These are phyloP conservation scores for Verticillium dahliae DNA, from an alignment of 2,329 filamentous ascomycete species.

Conservation along the genomic window DNA sequence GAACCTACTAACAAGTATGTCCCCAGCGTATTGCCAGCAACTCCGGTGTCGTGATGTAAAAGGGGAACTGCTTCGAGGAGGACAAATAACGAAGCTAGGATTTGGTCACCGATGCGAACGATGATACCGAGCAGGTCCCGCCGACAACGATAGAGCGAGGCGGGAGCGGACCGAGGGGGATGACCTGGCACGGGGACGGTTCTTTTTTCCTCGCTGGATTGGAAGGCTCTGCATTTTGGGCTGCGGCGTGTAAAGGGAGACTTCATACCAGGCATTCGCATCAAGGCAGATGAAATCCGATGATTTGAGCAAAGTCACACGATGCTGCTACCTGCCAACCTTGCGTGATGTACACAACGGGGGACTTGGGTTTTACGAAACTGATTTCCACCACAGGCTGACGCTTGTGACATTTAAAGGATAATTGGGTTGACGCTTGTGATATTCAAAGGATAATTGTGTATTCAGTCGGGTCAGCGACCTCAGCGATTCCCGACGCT, in stretches of 20 bases:
- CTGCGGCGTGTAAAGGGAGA: slow-evolving; percentile 45
- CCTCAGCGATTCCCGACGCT: no score
- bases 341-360: no score
- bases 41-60: slow-evolving; percentile 99
- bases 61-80: slow-evolving; percentile 15
- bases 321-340: not conserved
- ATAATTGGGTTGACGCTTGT: no score
- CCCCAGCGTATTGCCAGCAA: slow-evolving; percentile 95
- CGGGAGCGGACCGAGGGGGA: slow-evolving; percentile 11
- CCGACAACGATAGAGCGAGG: slow-evolving; percentile 12
- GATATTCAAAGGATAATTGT: no score
- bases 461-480: no score
- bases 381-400: no score
- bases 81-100: slow-evolving; percentile 3
- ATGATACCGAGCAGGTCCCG: slow-evolving; percentile 6
- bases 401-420: no score
- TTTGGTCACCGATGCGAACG: slow-evolving; percentile 4
- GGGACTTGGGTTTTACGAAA: no score
- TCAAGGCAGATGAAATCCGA: slow-evolving; percentile 28
- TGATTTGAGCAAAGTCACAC: slow-evolving; percentile 11
- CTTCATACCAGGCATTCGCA: slow-evolving; percentile 44
- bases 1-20: slow-evolving; percentile 22
- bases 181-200: slow-evolving; percentile 12
- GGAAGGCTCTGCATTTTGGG: slow-evolving; percentile 44
- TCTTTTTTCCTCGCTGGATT: slow-evolving; percentile 31